Evolutionary conservation across 2,329 filamentous ascomycete genomes (phyloP).

Genomic region (Leptographium lundbergii): DNA sequence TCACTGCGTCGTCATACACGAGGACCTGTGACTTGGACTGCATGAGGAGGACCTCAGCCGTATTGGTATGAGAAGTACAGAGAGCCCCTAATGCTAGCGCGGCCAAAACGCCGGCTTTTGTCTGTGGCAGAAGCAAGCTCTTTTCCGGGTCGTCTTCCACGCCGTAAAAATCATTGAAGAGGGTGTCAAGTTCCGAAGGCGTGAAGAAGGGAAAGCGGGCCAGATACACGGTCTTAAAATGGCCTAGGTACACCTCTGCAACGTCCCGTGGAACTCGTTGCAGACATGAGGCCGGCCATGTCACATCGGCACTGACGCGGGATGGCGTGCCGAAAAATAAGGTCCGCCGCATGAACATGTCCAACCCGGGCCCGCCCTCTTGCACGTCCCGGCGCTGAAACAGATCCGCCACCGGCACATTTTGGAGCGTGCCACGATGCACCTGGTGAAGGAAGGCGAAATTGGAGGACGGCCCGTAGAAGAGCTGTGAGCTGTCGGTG

Average conservation of each 20-base stretch:
- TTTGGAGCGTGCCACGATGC: not conserved
- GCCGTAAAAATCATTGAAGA: not conserved
- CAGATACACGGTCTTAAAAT: not conserved
- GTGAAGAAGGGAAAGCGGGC: not conserved
- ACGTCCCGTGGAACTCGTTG: not conserved
- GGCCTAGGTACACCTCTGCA: not conserved
- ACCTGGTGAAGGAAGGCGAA: not conserved
- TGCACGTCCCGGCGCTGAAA: not conserved
- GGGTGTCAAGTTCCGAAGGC: not conserved
- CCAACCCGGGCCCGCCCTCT: not conserved
- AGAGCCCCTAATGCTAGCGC: not conserved
- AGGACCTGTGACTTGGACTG: not conserved
- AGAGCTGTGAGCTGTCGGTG: not conserved
- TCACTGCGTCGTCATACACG: not conserved
- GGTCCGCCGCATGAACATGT: not conserved
- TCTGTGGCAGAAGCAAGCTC: not conserved
- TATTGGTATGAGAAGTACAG: not conserved
- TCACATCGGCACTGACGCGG: not conserved
- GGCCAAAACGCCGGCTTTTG: not conserved
- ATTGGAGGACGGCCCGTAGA: not conserved
- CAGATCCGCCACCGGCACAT: not conserved
- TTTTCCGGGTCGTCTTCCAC: not conserved
- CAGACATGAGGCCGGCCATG: not conserved
- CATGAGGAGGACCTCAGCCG: not conserved
- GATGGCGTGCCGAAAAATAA: not conserved